Conservation (phyloP, 345 rosid genomes). For the Citrus unshiu region DNA sequence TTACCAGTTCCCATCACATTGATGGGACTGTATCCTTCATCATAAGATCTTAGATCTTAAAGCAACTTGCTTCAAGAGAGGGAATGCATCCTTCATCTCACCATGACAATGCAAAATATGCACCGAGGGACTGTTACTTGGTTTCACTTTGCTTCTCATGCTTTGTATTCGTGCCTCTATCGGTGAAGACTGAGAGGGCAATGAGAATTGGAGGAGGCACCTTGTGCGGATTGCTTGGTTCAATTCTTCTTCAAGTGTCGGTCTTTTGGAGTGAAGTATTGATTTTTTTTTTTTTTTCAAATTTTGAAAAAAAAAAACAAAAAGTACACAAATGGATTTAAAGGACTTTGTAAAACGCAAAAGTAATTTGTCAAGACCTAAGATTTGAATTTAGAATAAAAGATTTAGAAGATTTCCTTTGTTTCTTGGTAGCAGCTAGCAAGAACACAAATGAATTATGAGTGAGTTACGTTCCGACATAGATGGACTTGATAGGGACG, state of each 20-base stretch:
- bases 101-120: constrained; percentile 25
- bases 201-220: constrained; percentile 41
- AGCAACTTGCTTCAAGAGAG: constrained; percentile 2
- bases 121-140: constrained; percentile 26
- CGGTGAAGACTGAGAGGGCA: constrained; percentile 45
- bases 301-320: too few relatives aligned
- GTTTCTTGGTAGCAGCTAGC: too few relatives aligned
- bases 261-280: too few relatives aligned
- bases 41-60: neutral
- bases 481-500: neutral
- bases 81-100: constrained; percentile 27
- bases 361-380: too few relatives aligned
- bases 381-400: too few relatives aligned
- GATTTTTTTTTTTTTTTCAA: too few relatives aligned
- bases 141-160: constrained; percentile 30
- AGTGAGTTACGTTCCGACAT: constrained; percentile 4
- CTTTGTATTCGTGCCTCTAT: constrained; percentile 37
- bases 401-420: too few relatives aligned
- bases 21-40: constrained; percentile 23
- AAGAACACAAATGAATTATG: neutral
- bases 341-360: too few relatives aligned
- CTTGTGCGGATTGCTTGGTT: constrained; percentile 47
- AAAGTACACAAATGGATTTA: too few relatives aligned
- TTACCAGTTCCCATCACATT: neutral
- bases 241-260: too few relatives aligned